Evolutionary conservation across 2,329 filamentous ascomycete species (phyloP).

Genomic region (Hymenoscyphus linearis): DNA sequence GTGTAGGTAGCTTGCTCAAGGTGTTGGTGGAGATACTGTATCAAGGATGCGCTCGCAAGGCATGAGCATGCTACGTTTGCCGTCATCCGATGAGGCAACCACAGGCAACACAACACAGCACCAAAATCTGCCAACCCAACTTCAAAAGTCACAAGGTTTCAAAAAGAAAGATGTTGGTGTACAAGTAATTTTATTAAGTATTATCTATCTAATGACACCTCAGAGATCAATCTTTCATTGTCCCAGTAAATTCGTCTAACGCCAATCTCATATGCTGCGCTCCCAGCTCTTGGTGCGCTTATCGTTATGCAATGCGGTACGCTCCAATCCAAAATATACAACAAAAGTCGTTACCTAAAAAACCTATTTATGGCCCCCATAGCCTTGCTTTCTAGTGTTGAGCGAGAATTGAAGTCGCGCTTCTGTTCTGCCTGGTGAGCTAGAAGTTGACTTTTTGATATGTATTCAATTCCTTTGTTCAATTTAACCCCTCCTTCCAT

Average conservation of each 20-base stretch:
- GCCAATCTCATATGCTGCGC: slow-evolving; percentile 20
- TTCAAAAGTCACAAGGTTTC: not conserved
- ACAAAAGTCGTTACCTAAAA: slow-evolving; percentile 1
- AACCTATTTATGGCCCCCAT: slow-evolving; percentile 2
- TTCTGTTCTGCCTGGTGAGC: not conserved
- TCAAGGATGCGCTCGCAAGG: slow-evolving; percentile 9
- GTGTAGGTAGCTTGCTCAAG: slow-evolving; percentile 6
- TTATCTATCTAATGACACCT: slow-evolving; percentile 4
- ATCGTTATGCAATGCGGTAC: not conserved
- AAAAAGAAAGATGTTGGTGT: not conserved
- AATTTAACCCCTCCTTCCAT: not conserved
- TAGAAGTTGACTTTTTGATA: not conserved
- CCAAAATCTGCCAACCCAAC: not conserved
- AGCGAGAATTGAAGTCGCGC: not conserved
- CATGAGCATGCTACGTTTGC: slow-evolving; percentile 18
- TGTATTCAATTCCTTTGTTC: not conserved
- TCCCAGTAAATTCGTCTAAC: slow-evolving; percentile 10
- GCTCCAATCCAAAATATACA: slow-evolving; percentile 5
- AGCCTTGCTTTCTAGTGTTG: not conserved
- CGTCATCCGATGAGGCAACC: slow-evolving; percentile 16
- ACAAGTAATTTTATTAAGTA: not conserved
- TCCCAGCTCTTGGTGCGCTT: slow-evolving; percentile 31
- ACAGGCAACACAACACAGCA: not conserved
- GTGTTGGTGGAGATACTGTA: slow-evolving; percentile 10
- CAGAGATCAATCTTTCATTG: slow-evolving; percentile 4